Evolutionary conservation across 2,329 filamentous ascomycete genomes (phyloP).

Genomic region (Fusarium napiforme): DNA sequence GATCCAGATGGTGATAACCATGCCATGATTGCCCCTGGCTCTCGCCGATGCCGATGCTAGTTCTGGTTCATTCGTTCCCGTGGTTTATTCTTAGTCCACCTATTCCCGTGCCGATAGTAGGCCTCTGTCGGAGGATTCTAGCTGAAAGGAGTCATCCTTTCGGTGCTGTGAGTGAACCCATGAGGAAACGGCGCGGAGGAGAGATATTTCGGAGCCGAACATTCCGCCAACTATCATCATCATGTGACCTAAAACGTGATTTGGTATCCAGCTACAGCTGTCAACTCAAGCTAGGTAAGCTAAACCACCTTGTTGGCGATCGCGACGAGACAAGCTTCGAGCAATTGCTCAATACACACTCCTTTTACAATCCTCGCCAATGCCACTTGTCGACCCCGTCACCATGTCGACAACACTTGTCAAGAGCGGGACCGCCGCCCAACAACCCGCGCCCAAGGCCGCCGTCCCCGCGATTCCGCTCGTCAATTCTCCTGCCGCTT

Average conservation of each 20-base stretch:
- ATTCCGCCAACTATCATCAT: background rate
- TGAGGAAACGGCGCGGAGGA: slow-evolving; percentile 1
- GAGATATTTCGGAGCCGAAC: slow-evolving; percentile 28
- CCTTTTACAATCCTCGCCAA: slow-evolving; percentile 31
- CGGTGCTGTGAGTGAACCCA: background rate
- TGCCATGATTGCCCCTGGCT: slow-evolving; percentile 21
- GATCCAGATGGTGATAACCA: slow-evolving; percentile 27
- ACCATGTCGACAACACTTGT: slow-evolving; percentile 53
- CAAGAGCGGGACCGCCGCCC: slow-evolving; percentile 46
- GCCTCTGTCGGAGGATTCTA: slow-evolving; percentile 10
- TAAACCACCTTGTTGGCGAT: slow-evolving; percentile 30
- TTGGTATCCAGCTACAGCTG: slow-evolving; percentile 25
- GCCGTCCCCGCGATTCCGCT: slow-evolving; percentile 53
- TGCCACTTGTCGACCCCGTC: slow-evolving; percentile 51
- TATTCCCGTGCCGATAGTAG: background rate
- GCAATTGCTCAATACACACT: slow-evolving; percentile 30
- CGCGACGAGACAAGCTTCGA: slow-evolving; percentile 32
- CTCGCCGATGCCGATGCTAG: slow-evolving; percentile 19
- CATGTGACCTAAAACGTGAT: slow-evolving; percentile 41
- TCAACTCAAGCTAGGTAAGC: slow-evolving; percentile 18
- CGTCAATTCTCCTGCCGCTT: slow-evolving; percentile 52
- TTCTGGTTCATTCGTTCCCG: background rate
- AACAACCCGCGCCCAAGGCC: slow-evolving; percentile 42
- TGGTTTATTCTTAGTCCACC: background rate
- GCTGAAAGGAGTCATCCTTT: slow-evolving; percentile 4